Conservation (phyloP, 2,329 filamentous ascomycete species). For the Monosporascus sp. region DNA sequence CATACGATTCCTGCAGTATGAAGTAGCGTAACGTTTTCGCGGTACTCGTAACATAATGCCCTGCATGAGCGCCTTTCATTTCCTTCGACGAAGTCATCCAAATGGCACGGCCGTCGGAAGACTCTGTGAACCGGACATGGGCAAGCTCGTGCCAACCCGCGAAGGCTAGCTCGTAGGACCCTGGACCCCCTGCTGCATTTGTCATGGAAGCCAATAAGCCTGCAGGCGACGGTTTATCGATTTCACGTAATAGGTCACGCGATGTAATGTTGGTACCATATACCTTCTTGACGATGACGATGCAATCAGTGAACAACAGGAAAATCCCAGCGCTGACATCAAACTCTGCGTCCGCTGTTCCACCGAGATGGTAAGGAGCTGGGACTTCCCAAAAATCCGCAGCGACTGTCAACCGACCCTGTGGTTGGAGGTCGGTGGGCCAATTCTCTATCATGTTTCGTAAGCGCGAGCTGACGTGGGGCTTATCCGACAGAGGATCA, state of each 20-base stretch:
- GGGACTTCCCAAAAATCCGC: slow-evolving; percentile 73
- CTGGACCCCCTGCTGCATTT: slow-evolving; percentile 54
- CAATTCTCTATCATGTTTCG: slow-evolving; percentile 72
- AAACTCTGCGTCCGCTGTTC: slow-evolving; percentile 32
- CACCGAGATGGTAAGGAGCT: slow-evolving; percentile 57
- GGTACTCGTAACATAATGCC: slow-evolving; percentile 42
- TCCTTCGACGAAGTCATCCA: slow-evolving; percentile 64
- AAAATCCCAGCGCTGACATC: slow-evolving; percentile 62
- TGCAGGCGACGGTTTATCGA: slow-evolving; percentile 72
- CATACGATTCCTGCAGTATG: slow-evolving; percentile 67
- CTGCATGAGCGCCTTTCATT: slow-evolving; percentile 49
- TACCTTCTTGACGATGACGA: slow-evolving; percentile 72
- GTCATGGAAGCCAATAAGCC: slow-evolving; percentile 59
- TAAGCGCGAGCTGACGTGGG: slow-evolving; percentile 67
- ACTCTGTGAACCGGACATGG: slow-evolving; percentile 69
- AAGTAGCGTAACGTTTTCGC: slow-evolving; percentile 61
- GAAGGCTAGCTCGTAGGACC: slow-evolving; percentile 68
- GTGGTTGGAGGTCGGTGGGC: slow-evolving; percentile 65
- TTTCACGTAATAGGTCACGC: slow-evolving; percentile 72
- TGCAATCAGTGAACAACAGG: slow-evolving; percentile 75
- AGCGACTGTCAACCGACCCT: slow-evolving; percentile 74
- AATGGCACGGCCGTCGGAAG: slow-evolving; percentile 55
- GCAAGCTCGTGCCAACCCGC: slow-evolving; percentile 65
- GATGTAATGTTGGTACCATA: slow-evolving; percentile 59
- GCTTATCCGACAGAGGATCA: slow-evolving; percentile 61